These are phyloP conservation scores for Butyriboletus loyo DNA, from an alignment of 768 basidiomycete genomes.

Conservation along the genomic window DNA sequence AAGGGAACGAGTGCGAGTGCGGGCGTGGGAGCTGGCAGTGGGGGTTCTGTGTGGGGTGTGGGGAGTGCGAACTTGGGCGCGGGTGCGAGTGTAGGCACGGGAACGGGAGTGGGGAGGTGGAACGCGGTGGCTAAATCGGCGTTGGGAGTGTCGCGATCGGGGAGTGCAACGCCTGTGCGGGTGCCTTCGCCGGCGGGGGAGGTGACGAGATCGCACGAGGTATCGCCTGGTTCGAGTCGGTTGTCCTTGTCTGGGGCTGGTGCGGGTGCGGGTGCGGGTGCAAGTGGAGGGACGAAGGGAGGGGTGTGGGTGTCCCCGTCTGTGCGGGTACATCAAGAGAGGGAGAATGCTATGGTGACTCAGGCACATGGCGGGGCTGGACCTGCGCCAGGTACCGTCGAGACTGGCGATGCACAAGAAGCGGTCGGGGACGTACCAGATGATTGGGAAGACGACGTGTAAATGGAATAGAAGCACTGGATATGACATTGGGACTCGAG, in stretches of 20 bases:
- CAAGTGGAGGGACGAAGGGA: neutral
- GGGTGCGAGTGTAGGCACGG: neutral
- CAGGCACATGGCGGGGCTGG: neutral
- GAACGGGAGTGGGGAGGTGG: slow-evolving; percentile 9
- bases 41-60: neutral
- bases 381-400: neutral
- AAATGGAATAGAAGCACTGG: too few relatives aligned
- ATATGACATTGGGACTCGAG: too few relatives aligned
- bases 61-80: neutral
- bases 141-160: neutral
- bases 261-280: neutral
- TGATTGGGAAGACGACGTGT: slow-evolving; percentile 56
- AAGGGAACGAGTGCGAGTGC: slow-evolving; percentile 3
- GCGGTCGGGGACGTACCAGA: slow-evolving; percentile 39
- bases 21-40: neutral
- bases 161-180: slow-evolving; percentile 10
- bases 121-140: slow-evolving; percentile 17
- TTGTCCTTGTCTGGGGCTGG: neutral
- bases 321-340: slow-evolving; percentile 15
- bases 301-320: slow-evolving; percentile 22
- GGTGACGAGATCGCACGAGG: slow-evolving; percentile 2
- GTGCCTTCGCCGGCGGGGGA: slow-evolving; percentile 18
- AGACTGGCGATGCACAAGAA: neutral
- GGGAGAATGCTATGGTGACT: neutral
- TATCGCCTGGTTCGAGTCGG: slow-evolving; percentile 8